A percentile compares a stretch with the other conserved stretches of the same genome.
These are phyloP conservation scores for Mycena pura DNA, from an alignment of 768 basidiomycete genomes.

Conservation along the genomic window DNA sequence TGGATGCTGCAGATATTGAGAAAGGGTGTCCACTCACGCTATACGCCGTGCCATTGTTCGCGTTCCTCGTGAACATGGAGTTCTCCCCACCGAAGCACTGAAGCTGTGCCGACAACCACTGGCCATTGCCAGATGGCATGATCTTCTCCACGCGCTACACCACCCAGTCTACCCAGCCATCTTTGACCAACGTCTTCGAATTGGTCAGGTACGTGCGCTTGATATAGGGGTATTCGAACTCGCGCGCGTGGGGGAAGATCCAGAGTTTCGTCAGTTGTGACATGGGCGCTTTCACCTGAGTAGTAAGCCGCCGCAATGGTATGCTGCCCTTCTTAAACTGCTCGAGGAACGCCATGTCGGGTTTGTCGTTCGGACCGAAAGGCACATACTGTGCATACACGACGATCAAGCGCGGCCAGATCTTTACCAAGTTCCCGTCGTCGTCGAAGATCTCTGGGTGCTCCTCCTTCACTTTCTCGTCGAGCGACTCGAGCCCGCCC, in stretches of 20 bases:
- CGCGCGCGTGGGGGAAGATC: constrained; percentile 23
- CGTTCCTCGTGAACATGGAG: constrained; percentile 20
- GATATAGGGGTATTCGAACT: constrained; percentile 21
- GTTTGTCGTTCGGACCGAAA: constrained; percentile 17
- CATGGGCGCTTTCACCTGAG: constrained; percentile 18
- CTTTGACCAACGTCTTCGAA: constrained; percentile 15
- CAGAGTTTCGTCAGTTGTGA: constrained; percentile 16
- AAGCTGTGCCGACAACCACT: constrained; percentile 23
- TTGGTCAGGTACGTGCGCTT: constrained; percentile 22
- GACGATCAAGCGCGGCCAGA: constrained; percentile 20
- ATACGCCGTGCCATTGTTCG: constrained; percentile 15
- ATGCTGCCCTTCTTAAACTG: constrained; percentile 4
- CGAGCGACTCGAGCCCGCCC: constrained; percentile 17
- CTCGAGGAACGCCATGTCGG: constrained; percentile 17
- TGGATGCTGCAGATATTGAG: neutral
- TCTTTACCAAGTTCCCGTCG: neutral
- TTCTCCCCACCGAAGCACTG: constrained; percentile 20
- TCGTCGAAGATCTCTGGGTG: constrained; percentile 19
- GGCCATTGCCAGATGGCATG: constrained; percentile 11
- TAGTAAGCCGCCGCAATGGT: neutral
- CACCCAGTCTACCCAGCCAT: constrained; percentile 24
- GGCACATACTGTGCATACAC: constrained; percentile 22
- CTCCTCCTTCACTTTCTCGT: constrained; percentile 17
- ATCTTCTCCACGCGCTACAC: constrained; percentile 15
- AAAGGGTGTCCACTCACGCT: constrained; percentile 12